Evolutionary conservation across 2,329 filamentous ascomycete genomes (phyloP).

Genomic region (Dothidotthia symphoricarpi): DNA sequence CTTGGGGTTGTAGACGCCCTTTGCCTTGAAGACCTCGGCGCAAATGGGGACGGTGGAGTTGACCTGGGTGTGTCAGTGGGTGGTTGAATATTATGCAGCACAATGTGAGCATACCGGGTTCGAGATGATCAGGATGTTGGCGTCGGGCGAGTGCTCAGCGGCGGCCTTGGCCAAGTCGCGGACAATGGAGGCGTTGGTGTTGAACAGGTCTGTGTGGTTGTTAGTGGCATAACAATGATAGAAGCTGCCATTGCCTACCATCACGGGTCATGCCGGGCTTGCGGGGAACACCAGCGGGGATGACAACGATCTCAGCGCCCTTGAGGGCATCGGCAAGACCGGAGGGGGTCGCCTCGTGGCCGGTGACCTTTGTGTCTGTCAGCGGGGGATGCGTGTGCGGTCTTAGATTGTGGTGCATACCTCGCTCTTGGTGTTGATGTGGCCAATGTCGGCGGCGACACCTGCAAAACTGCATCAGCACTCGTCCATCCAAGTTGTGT

Average conservation of each 20-base stretch:
- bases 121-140: constrained; percentile 95
- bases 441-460: constrained; percentile 96
- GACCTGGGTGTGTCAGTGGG: constrained; percentile 53
- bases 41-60: constrained; percentile 99
- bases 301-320: constrained; percentile 90
- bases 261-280: constrained; percentile 99
- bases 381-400: constrained; percentile 14
- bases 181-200: constrained; percentile 99
- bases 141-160: constrained; percentile 83
- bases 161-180: constrained; percentile 95
- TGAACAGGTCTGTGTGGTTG: constrained; percentile 78
- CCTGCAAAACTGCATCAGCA: constrained; percentile 53
- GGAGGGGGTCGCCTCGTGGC: constrained; percentile 74
- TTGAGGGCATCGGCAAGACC: constrained; percentile 79
- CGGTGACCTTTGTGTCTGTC: constrained; percentile 62
- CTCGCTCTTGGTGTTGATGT: constrained; percentile 98
- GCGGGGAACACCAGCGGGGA: constrained; percentile 96
- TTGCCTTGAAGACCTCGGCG: constrained; percentile 93
- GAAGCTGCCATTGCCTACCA: constrained; percentile 48
- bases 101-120: constrained; percentile 67
- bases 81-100: too few species aligned
- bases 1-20: constrained; percentile 98
- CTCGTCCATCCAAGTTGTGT: not conserved
- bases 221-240: constrained; percentile 10
- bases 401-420: constrained; percentile 36